phyloP scores from a whole-genome alignment of 2,329 filamentous ascomycete species.

The Rhinocladiella mackenziei region DNA sequence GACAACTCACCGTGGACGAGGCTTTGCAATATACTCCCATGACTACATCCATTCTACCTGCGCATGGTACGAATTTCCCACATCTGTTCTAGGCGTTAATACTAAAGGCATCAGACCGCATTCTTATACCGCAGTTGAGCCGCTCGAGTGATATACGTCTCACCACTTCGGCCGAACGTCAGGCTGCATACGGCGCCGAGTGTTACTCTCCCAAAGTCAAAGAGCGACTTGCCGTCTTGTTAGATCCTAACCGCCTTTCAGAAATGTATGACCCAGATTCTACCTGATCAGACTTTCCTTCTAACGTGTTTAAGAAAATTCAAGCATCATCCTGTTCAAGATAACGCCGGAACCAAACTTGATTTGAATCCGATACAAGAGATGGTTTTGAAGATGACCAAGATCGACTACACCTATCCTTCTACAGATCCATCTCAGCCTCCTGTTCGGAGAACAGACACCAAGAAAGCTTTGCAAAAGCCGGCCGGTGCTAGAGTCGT shows the following conservation, averaged over 20 bases:
- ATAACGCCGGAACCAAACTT: conserved; percentile 6
- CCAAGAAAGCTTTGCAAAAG: conserved; percentile 10
- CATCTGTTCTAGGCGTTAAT: not conserved
- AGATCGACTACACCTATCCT: conserved; percentile 22
- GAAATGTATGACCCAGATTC: conserved; percentile 14
- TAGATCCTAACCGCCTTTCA: conserved; percentile 20
- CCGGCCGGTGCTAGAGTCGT: conserved; percentile 32
- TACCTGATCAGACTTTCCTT: not conserved
- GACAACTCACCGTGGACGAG: conserved; percentile 44
- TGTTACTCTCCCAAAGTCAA: conserved; percentile 14
- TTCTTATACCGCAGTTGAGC: conserved; percentile 24
- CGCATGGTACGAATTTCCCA: conserved; percentile 40
- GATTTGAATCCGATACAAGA: conserved; percentile 20
- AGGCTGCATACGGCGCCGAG: conserved; percentile 15
- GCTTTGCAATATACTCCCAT: conserved; percentile 49
- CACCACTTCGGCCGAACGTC: conserved; percentile 17
- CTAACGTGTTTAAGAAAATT: conserved; percentile 17
- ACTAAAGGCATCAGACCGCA: conserved; percentile 22
- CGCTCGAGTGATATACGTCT: conserved; percentile 14
- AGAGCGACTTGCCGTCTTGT: conserved; percentile 17
- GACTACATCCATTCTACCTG: conserved; percentile 42
- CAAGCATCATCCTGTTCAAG: conserved; percentile 16
- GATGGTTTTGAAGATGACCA: conserved; percentile 23
- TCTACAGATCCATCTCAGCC: conserved; percentile 5
- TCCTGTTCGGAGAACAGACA: conserved; percentile 11